phyloP scores from a whole-genome alignment of 2,329 filamentous ascomycete genomes.

The Fusarium sp. region DNA sequence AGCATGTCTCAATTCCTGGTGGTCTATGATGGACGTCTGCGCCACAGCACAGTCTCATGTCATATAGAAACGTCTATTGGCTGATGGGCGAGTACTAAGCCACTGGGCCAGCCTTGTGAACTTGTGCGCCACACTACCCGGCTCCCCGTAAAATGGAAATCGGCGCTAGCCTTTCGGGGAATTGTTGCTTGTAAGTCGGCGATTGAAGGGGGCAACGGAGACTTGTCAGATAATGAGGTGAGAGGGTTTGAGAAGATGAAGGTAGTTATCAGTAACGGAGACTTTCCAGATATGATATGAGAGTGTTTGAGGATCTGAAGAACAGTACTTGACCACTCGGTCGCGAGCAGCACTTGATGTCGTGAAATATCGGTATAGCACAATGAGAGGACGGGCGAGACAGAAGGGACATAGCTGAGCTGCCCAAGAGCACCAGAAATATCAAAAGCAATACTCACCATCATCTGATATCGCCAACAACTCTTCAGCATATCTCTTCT shows the following conservation, averaged over 20 bases:
- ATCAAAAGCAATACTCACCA: conserved; percentile 15
- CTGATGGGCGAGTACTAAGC: background rate
- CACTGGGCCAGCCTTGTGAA: conserved; percentile 25
- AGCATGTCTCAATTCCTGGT: background rate
- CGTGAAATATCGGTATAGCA: background rate
- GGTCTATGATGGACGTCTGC: background rate
- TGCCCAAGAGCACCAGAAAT: background rate
- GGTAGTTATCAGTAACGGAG: too few species aligned
- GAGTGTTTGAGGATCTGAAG: too few species aligned
- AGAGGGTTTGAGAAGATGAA: too few species aligned
- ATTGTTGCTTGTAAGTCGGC: conserved; percentile 27
- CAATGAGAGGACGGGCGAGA: background rate
- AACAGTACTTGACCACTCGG: background rate
- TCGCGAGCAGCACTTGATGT: background rate
- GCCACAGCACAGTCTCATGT: conserved; percentile 26
- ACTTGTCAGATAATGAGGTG: background rate
- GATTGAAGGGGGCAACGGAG: background rate
- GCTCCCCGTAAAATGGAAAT: conserved; percentile 11
- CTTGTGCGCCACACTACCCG: conserved; percentile 2
- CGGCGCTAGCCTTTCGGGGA: conserved; percentile 31
- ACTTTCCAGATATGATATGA: too few species aligned
- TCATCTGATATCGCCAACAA: conserved; percentile 5
- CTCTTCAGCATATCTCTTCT: conserved; percentile 21
- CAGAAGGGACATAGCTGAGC: background rate
- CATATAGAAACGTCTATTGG: background rate